Evolutionary conservation across 805 yeast species (phyloP).

Genomic region (Tetrapisispora fleetii): DNA sequence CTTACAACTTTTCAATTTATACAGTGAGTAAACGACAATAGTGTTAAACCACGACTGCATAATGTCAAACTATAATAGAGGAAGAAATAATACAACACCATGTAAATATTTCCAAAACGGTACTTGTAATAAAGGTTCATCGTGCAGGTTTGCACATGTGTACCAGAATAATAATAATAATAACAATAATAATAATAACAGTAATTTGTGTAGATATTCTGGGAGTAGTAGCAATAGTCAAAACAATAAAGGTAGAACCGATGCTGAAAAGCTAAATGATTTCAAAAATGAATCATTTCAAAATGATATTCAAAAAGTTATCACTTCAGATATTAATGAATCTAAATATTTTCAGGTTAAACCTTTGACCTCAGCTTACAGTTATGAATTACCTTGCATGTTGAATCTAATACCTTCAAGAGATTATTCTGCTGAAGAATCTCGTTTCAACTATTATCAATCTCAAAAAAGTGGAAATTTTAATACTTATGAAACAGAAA

Average conservation of each 20-base stretch:
- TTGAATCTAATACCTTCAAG: constrained; percentile 41
- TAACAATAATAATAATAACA: background rate
- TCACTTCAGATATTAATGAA: constrained; percentile 17
- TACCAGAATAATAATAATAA: constrained; percentile 4
- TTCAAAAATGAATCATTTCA: constrained; percentile 20
- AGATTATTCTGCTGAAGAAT: constrained; percentile 47
- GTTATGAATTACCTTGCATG: constrained; percentile 40
- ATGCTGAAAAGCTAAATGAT: constrained; percentile 11
- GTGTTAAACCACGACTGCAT: background rate
- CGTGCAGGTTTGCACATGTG: constrained; percentile 38
- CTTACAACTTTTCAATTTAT: no score
- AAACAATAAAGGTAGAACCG: constrained; percentile 1
- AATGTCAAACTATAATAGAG: constrained; percentile 6
- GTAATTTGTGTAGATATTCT: background rate
- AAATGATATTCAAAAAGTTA: constrained; percentile 21
- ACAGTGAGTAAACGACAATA: no score
- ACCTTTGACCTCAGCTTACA: constrained; percentile 37
- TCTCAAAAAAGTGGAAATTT: constrained; percentile 32
- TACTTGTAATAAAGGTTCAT: constrained; percentile 34
- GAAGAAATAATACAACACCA: constrained; percentile 22
- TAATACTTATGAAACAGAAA: constrained; percentile 32
- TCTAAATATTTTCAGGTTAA: constrained; percentile 18
- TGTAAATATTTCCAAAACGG: constrained; percentile 39
- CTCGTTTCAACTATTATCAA: constrained; percentile 36
- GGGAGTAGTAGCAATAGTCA: background rate